Evolutionary conservation across 495 filamentous ascomycete genomes (phyloP), one percentile per base, ranked within the genome.

Genomic region (Arthonia radiata): DNA sequence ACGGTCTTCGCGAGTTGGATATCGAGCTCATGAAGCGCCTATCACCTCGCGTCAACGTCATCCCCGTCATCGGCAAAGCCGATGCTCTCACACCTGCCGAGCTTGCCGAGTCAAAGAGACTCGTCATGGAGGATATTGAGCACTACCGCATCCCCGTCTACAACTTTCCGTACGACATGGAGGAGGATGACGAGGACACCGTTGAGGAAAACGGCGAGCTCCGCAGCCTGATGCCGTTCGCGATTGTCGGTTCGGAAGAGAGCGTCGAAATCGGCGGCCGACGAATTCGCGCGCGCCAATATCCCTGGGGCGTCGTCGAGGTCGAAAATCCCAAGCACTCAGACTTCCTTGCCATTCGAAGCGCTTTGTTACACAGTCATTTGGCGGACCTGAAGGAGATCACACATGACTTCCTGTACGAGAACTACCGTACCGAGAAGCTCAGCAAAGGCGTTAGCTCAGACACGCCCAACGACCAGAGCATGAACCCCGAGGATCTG

Each of bases 361-460:
- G 81, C 26, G 86, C 86, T 28, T 67, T 97, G 18, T 62, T 97
- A 26, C 89, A 97, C 61, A 86, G 76, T 53, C 86, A 97, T 59
- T 60, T 97, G 31, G 86, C 83, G 15, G 86, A 97, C 48, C 56
- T 97, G 34, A 97, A 97, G 67, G 86, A 97, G 44, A 97, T 97
- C 44, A 97, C 86, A 18, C 89, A 97, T 48, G 86, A 94, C 46
- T 97, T 97, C 74, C 64, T 97, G 18, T 97, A 97, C 48, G 86
- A 97, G 48, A 97, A 97, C 57, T 97, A 97, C 64, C 78, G 86
- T 75, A 97, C 86, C 42, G 89, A 97, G 73, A 93, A 93, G 56
- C 71, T 97, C 35, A 89, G 77, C 63, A 97, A 94, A 75, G 91
- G 81, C 48, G 83, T 93, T 29, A 23, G 26, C 2, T 3, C 26